Percentiles rank a stretch among this genome's conserved stretches.
Evolutionary conservation across 2,329 filamentous ascomycete species (phyloP).

Genomic region (Dactylellina cionopaga): DNA sequence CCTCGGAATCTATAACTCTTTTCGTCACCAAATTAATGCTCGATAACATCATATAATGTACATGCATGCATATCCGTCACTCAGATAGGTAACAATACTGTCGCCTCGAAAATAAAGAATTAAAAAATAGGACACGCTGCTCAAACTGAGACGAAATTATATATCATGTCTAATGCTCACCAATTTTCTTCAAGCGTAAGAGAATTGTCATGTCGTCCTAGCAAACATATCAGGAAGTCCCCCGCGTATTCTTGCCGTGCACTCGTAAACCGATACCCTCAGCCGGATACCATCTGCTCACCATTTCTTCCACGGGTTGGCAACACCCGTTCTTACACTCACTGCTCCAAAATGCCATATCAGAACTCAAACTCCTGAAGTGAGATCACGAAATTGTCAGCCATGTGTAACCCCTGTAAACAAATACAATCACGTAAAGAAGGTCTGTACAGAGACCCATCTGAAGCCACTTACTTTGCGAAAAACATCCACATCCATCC

Average conservation of each 20-base stretch:
- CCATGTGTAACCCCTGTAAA: neutral
- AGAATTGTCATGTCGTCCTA: neutral
- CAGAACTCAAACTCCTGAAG: slow-evolving; percentile 51
- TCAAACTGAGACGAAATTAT: neutral
- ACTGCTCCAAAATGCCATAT: slow-evolving; percentile 33
- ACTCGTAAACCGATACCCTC: slow-evolving; percentile 28
- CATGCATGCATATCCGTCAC: neutral
- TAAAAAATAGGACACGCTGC: neutral
- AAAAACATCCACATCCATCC: slow-evolving; percentile 91
- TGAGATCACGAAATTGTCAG: neutral
- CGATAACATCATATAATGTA: neutral
- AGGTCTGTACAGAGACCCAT: neutral
- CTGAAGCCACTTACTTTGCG: slow-evolving; percentile 71
- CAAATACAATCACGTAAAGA: neutral
- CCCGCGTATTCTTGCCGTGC: slow-evolving; percentile 25
- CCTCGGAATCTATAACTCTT: neutral
- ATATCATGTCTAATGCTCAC: slow-evolving; percentile 4
- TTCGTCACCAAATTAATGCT: slow-evolving; percentile 5
- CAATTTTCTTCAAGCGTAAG: neutral
- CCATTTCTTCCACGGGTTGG: slow-evolving; percentile 30
- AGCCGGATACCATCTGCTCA: slow-evolving; percentile 35
- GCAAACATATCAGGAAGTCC: neutral
- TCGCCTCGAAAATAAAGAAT: neutral
- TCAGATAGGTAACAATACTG: slow-evolving; percentile 1
- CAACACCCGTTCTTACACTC: slow-evolving; percentile 49